These are phyloP conservation scores for Candida cerambycidarum DNA, from an alignment of 805 yeast species.

Conservation along the genomic window DNA sequence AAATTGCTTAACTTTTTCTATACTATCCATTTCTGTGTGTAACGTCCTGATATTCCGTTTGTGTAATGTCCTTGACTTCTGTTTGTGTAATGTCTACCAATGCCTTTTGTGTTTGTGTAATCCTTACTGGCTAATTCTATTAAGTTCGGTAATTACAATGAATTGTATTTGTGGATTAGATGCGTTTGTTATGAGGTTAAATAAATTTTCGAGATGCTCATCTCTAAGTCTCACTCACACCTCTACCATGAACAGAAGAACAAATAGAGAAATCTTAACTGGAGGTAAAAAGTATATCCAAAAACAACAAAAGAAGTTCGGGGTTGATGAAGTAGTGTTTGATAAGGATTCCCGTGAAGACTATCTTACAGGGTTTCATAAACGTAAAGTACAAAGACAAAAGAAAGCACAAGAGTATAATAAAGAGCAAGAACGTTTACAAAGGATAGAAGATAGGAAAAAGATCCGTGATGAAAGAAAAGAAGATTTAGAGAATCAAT, in stretches of 20 bases:
- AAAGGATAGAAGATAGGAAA: slow-evolving; percentile 74
- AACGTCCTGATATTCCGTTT: neutral
- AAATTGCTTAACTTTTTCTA: slow-evolving; percentile 41
- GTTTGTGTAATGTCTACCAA: no score
- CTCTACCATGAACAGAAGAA: slow-evolving; percentile 14
- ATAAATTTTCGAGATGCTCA: slow-evolving; percentile 10
- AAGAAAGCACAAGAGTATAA: slow-evolving; percentile 77
- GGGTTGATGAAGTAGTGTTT: slow-evolving; percentile 83
- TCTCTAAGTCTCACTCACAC: slow-evolving; percentile 3
- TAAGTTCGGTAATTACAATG: no score
- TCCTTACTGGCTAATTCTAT: no score
- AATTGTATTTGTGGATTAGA: neutral
- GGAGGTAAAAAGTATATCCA: slow-evolving; percentile 80
- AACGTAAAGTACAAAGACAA: slow-evolving; percentile 84
- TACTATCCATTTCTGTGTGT: slow-evolving; percentile 43
- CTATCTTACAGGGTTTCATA: slow-evolving; percentile 92
- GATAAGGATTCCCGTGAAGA: slow-evolving; percentile 79
- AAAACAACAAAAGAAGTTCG: slow-evolving; percentile 61
- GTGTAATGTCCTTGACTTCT: neutral
- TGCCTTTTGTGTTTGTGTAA: neutral
- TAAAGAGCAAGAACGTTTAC: slow-evolving; percentile 74
- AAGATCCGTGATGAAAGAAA: slow-evolving; percentile 69
- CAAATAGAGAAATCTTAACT: slow-evolving; percentile 82
- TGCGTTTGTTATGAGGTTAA: neutral
- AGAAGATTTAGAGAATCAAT: slow-evolving; percentile 60